A percentile compares a stretch with the other conserved stretches of the same genome.
Conservation (phyloP, 257 asterid genomes). For the Anisodus tanguticus region DNA sequence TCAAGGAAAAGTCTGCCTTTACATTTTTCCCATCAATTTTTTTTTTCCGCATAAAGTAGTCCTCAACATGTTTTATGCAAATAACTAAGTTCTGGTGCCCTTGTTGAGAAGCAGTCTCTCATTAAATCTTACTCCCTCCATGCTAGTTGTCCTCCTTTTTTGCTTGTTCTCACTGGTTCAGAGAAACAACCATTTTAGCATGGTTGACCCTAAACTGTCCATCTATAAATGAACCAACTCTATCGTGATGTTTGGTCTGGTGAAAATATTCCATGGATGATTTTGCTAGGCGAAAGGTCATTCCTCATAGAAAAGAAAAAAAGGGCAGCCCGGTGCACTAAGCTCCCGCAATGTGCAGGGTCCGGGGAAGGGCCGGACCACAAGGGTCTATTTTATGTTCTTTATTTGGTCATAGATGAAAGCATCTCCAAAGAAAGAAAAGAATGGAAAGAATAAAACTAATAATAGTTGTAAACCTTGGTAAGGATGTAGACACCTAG, state of each 20-base stretch:
- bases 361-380: too few relatives aligned
- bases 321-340: not conserved
- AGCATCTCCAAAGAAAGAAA: not conserved
- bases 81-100: not conserved
- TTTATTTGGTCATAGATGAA: not conserved
- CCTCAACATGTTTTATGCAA: not conserved
- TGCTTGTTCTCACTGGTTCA: not conserved
- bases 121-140: not conserved
- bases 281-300: not conserved
- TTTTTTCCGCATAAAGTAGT: not conserved
- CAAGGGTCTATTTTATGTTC: not conserved
- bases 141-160: not conserved
- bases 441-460: not conserved
- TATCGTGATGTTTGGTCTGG: not conserved
- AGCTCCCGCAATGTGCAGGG: too few relatives aligned
- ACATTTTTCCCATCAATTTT: not conserved
- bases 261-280: not conserved
- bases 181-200: not conserved
- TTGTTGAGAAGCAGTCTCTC: not conserved
- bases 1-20: not conserved
- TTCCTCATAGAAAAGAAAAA: not conserved
- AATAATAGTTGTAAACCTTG: not conserved
- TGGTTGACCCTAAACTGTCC: not conserved
- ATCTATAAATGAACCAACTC: not conserved
- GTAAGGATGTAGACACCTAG: not conserved